phyloP scores from a whole-genome alignment of 2,329 filamentous ascomycete genomes.

The Plenodomus tracheiphilus region DNA sequence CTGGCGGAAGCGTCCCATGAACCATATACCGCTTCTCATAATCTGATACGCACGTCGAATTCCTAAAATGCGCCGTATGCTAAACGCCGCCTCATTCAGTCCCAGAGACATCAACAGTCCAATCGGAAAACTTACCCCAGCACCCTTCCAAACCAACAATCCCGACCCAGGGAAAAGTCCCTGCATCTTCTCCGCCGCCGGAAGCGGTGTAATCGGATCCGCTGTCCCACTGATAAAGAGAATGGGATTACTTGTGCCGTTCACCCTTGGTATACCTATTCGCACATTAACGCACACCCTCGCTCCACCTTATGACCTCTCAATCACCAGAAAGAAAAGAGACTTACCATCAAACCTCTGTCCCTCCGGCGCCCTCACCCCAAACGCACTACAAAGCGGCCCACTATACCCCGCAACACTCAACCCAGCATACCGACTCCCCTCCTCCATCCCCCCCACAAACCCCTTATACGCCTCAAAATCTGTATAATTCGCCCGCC shows the following conservation, averaged over 20 bases:
- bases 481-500: constrained; percentile 11
- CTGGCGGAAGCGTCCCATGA: constrained; percentile 14
- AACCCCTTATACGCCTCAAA: constrained; percentile 9
- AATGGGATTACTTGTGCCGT: constrained; percentile 11
- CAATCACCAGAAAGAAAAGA: background rate
- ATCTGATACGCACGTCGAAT: constrained; percentile 8
- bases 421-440: constrained; percentile 13
- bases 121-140: constrained; percentile 10
- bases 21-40: constrained; percentile 19
- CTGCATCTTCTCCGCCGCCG: constrained; percentile 45
- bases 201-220: constrained; percentile 59
- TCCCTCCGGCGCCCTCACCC: constrained; percentile 18
- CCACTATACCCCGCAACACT: constrained; percentile 7
- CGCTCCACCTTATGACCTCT: too few species aligned
- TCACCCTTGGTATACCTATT: constrained; percentile 6
- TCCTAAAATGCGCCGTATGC: constrained; percentile 17
- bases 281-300: too few species aligned
- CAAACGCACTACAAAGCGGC: constrained; percentile 15
- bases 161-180: constrained; percentile 45
- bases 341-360: constrained; percentile 21
- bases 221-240: constrained; percentile 23
- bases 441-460: background rate
- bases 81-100: too few species aligned
- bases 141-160: constrained; percentile 44
- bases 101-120: background rate